These are phyloP conservation scores for Backusella westeae DNA, from an alignment of 192 early-diverging fungal genomes.

Conservation along the genomic window DNA sequence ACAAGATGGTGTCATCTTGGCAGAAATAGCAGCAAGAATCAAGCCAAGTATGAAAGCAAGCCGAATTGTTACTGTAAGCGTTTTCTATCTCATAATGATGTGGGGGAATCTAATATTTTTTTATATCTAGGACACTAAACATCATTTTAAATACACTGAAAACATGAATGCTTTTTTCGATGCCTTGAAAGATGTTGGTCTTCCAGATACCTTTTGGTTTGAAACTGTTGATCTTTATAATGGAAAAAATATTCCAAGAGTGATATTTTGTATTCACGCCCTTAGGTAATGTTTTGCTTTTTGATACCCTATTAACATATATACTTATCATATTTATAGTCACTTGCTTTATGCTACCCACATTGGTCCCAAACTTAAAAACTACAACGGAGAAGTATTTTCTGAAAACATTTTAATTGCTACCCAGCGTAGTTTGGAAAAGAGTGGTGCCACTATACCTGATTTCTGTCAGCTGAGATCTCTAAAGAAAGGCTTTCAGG, in stretches of 20 bases:
- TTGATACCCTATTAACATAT: not conserved
- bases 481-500: conserved; percentile 51
- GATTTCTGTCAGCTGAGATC: conserved; percentile 83
- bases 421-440: conserved; percentile 83
- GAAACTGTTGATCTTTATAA: conserved; percentile 98
- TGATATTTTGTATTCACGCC: conserved; percentile 98
- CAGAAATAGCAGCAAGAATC: conserved; percentile 85
- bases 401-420: conserved; percentile 75
- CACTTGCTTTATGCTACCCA: conserved; percentile 87
- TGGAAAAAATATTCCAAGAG: conserved; percentile 98
- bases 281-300: conserved; percentile 57
- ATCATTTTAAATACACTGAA: conserved; percentile 94
- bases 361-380: conserved; percentile 85
- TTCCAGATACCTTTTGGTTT: conserved; percentile 95
- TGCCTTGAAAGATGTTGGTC: conserved; percentile 71
- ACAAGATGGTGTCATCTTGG: conserved; percentile 90
- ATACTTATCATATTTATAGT: conserved; percentile 40
- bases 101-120: too few relatives aligned
- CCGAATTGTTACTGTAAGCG: conserved; percentile 68
- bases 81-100: too few relatives aligned
- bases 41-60: conserved; percentile 78
- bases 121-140: conserved; percentile 58
- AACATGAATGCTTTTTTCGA: conserved; percentile 95
- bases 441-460: conserved; percentile 80
- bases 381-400: conserved; percentile 91